These are phyloP conservation scores for Camelina sativa DNA, from an alignment of 345 rosid genomes.

Conservation along the genomic window DNA sequence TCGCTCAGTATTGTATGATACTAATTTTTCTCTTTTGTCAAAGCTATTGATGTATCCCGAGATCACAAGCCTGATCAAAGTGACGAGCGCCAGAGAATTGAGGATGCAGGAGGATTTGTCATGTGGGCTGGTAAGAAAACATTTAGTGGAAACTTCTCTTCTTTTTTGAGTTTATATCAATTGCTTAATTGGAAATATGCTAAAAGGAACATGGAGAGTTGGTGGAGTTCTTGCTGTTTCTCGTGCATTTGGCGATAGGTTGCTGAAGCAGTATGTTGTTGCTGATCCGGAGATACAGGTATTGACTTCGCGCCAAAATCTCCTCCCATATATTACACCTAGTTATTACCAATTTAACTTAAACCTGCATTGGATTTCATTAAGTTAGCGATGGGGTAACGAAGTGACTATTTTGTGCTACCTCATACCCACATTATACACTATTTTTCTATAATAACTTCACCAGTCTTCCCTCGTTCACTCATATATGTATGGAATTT, in stretches of 20 bases:
- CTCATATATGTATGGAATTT: conserved; percentile 29
- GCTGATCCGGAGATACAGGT: conserved; percentile 99
- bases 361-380: not conserved
- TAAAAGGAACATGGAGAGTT: conserved; percentile 97
- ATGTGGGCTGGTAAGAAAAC: conserved; percentile 93
- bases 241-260: conserved; percentile 99
- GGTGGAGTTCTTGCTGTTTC: conserved; percentile 99
- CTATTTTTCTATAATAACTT: not conserved
- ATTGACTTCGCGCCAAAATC: conserved; percentile 19
- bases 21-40: conserved; percentile 13
- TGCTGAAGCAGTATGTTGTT: conserved; percentile 97
- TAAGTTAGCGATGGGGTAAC: not conserved
- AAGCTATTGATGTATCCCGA: conserved; percentile 96
- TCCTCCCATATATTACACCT: not conserved
- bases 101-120: conserved; percentile 99
- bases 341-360: not conserved
- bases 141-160: not conserved
- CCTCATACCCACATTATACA: not conserved
- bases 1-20: not conserved
- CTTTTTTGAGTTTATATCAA: not conserved
- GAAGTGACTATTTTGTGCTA: not conserved
- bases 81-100: conserved; percentile 97
- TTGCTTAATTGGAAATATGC: conserved; percentile 19
- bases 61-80: conserved; percentile 99
- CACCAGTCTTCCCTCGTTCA: not conserved